phyloP scores from a whole-genome alignment of 108 stramenopile genomes.

The Pinguiococcus pyrenoidosus region DNA sequence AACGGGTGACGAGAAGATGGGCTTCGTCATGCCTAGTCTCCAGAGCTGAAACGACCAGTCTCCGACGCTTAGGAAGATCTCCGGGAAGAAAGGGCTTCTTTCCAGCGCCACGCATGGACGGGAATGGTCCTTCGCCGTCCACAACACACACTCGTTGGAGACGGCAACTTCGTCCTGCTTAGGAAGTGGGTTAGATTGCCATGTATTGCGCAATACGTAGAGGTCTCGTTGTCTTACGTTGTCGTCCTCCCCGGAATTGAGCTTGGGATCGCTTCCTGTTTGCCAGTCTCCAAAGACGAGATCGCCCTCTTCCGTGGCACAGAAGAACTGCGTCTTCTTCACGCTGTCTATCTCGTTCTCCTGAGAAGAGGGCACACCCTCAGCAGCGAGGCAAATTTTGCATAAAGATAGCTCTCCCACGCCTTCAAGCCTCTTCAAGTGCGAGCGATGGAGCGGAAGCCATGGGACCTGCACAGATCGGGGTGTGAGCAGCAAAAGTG shows the following conservation, averaged over 20 bases:
- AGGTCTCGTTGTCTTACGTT: conserved; percentile 10
- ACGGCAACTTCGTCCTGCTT: conserved; percentile 23
- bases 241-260: background rate
- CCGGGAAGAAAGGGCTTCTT: conserved; percentile 45
- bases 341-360: background rate
- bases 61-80: conserved; percentile 35
- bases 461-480: conserved; percentile 16
- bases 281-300: conserved; percentile 38
- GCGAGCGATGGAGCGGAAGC: conserved; percentile 17
- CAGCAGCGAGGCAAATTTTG: too few species aligned
- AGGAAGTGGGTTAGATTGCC: too few species aligned
- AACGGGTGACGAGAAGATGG: conserved; percentile 36
- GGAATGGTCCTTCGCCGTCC: conserved; percentile 38
- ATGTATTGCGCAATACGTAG: background rate
- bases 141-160: conserved; percentile 33
- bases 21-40: conserved; percentile 27
- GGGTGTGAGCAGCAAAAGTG: too few species aligned
- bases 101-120: conserved; percentile 31
- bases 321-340: conserved; percentile 10
- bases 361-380: too few species aligned
- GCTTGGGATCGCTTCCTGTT: conserved; percentile 1
- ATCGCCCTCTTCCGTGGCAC: conserved; percentile 45
- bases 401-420: conserved; percentile 23
- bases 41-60: conserved; percentile 47
- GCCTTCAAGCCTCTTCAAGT: conserved; percentile 27